Evolutionary conservation across 768 basidiomycete genomes (phyloP).

Genomic region (Termitomyces bulborhizus): DNA sequence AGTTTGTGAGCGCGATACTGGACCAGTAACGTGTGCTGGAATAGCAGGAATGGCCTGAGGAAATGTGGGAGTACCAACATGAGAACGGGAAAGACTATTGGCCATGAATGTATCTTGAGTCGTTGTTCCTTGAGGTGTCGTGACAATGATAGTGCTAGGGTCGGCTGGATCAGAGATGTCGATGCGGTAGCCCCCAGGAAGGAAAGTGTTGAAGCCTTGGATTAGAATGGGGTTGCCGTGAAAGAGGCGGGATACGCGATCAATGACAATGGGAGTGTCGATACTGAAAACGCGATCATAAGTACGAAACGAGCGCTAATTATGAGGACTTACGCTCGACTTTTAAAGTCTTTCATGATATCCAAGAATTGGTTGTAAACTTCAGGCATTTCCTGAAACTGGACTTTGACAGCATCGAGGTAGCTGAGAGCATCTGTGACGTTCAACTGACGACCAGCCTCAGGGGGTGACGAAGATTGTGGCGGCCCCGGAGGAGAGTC

Average conservation of each 20-base stretch:
- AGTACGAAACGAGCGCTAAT: not conserved
- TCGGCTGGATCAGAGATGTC: constrained; percentile 75
- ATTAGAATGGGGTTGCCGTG: constrained; percentile 87
- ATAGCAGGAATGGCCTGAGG: constrained; percentile 23
- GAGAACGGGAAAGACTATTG: constrained; percentile 19
- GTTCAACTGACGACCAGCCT: constrained; percentile 65
- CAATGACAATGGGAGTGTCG: constrained; percentile 96
- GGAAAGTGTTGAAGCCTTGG: constrained; percentile 96
- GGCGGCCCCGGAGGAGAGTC: constrained; percentile 22
- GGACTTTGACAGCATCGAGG: constrained; percentile 89
- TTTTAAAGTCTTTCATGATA: constrained; percentile 99
- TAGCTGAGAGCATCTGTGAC: constrained; percentile 92
- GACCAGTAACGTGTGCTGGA: constrained; percentile 27
- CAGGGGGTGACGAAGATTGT: constrained; percentile 26
- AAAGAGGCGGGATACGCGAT: constrained; percentile 90
- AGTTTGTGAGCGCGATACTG: constrained; percentile 49
- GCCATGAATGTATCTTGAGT: constrained; percentile 52
- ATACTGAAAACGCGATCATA: constrained; percentile 48
- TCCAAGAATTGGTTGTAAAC: constrained; percentile 94
- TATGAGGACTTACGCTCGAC: constrained; percentile 63
- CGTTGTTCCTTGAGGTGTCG: constrained; percentile 69
- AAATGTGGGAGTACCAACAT: constrained; percentile 25
- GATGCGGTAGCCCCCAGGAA: constrained; percentile 91
- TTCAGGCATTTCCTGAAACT: constrained; percentile 85
- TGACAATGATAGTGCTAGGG: constrained; percentile 72